Percentiles rank a stretch among this genome's conserved stretches.
phyloP scores from a whole-genome alignment of 805 yeast genomes.

The Ogataea naganishii region DNA sequence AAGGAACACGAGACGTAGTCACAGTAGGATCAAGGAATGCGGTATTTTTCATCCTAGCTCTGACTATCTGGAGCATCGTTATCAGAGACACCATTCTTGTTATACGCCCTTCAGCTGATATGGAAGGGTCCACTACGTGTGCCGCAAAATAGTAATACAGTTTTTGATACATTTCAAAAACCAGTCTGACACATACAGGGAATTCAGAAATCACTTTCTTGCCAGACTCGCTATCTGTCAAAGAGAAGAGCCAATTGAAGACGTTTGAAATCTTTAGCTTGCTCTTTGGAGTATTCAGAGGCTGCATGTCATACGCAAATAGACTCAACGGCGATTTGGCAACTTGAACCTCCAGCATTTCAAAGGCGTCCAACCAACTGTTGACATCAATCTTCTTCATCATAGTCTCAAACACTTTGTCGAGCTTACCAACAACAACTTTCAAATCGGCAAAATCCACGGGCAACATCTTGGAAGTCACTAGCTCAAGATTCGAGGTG shows the following conservation, averaged over 20 bases:
- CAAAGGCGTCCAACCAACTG: slow-evolving; percentile 77
- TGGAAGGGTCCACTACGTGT: slow-evolving; percentile 56
- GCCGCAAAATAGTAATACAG: slow-evolving; percentile 53
- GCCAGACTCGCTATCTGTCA: slow-evolving; percentile 32
- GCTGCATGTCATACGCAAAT: slow-evolving; percentile 43
- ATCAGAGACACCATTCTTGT: slow-evolving; percentile 63
- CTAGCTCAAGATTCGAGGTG: slow-evolving; percentile 29
- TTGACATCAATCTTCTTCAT: slow-evolving; percentile 48
- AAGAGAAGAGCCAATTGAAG: slow-evolving; percentile 57
- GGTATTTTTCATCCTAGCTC: slow-evolving; percentile 56
- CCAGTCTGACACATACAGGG: slow-evolving; percentile 60
- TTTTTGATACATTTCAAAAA: slow-evolving; percentile 60
- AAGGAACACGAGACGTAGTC: slow-evolving; percentile 55
- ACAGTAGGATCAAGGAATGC: slow-evolving; percentile 31
- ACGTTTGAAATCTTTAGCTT: slow-evolving; percentile 57
- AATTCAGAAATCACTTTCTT: slow-evolving; percentile 33
- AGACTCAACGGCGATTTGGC: slow-evolving; percentile 48
- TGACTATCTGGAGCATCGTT: slow-evolving; percentile 53
- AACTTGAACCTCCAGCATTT: slow-evolving; percentile 62
- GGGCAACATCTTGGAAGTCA: slow-evolving; percentile 25
- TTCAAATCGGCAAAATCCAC: slow-evolving; percentile 43
- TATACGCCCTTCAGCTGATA: slow-evolving; percentile 51
- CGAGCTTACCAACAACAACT: slow-evolving; percentile 54
- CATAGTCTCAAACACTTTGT: slow-evolving; percentile 48
- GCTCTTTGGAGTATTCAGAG: slow-evolving; percentile 35